A percentile compares a stretch with the other conserved stretches of the same genome.
Evolutionary conservation across 441 rosid genomes (phyloP).

Genomic region (Brassica hybrid): DNA sequence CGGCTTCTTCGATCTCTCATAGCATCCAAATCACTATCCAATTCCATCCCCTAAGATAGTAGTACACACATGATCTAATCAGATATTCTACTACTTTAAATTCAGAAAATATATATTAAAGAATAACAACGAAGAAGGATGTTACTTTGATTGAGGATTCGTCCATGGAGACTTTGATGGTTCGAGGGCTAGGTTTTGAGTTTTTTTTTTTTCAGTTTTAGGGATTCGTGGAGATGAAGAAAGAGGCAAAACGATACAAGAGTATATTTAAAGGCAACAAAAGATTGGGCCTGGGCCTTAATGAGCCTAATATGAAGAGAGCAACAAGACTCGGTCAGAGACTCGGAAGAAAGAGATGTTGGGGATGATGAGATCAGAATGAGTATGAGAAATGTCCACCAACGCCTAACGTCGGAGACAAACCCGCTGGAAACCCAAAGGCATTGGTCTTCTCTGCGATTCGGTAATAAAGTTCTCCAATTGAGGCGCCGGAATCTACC

Average conservation of each 20-base stretch:
- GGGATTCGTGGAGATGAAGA: not conserved
- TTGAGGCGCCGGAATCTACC: conserved; percentile 53
- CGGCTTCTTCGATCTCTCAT: not conserved
- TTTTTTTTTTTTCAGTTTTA: not conserved
- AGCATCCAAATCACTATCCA: not conserved
- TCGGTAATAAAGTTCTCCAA: conserved; percentile 51
- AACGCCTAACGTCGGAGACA: conserved; percentile 47
- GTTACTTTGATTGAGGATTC: not conserved
- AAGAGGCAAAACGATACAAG: not conserved
- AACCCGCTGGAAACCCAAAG: conserved; percentile 56
- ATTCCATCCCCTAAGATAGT: not conserved
- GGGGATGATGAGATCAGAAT: too few species aligned
- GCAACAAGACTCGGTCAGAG: too few species aligned
- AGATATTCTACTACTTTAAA: not conserved
- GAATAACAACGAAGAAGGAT: not conserved
- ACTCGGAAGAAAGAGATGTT: too few species aligned
- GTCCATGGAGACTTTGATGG: not conserved
- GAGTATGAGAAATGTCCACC: conserved; percentile 52
- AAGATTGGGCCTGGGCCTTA: not conserved
- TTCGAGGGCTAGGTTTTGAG: not conserved
- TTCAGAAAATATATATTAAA: not conserved
- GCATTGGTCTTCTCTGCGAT: conserved; percentile 48
- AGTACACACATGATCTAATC: not conserved
- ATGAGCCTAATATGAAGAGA: not conserved
- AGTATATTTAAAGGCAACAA: not conserved